These are phyloP conservation scores for Peribolospora baueri DNA, from an alignment of 768 basidiomycete species.

Conservation along the genomic window DNA sequence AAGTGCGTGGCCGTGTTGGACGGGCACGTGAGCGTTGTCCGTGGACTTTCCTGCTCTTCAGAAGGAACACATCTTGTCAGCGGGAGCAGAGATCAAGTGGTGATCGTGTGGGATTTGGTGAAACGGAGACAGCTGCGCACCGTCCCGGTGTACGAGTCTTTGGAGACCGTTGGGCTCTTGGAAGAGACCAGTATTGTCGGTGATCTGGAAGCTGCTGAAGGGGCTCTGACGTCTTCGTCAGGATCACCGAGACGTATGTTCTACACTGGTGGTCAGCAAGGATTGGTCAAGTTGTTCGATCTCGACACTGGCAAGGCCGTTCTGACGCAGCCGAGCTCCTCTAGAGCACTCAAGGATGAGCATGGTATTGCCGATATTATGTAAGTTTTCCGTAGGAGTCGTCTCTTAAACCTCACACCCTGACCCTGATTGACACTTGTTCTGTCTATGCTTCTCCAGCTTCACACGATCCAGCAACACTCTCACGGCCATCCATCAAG, in stretches of 20 bases:
- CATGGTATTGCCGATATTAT: conserved; percentile 63
- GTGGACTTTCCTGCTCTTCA: conserved; percentile 57
- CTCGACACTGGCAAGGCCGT: conserved; percentile 37
- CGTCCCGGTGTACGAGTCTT: conserved; percentile 17
- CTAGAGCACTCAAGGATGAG: conserved; percentile 33
- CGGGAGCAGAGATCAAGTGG: conserved; percentile 78
- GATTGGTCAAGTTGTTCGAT: conserved; percentile 66
- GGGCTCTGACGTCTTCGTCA: too few relatives aligned
- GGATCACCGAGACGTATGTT: conserved; percentile 27
- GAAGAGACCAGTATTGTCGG: neutral
- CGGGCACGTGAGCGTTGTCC: conserved; percentile 81
- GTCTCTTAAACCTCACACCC: neutral
- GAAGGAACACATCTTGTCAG: conserved; percentile 80
- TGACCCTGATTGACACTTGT: conserved; percentile 8
- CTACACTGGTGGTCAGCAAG: conserved; percentile 81
- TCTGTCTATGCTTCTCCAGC: conserved; percentile 22
- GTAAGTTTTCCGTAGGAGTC: conserved; percentile 28
- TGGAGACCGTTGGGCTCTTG: conserved; percentile 13
- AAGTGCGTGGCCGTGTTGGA: conserved; percentile 60
- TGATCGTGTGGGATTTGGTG: conserved; percentile 67
- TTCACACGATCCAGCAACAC: conserved; percentile 40
- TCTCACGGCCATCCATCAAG: conserved; percentile 66
- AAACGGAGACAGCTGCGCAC: conserved; percentile 23
- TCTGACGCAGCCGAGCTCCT: conserved; percentile 18
- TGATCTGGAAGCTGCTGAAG: too few relatives aligned